Evolutionary conservation across 805 yeast species (phyloP).

Genomic region (Starmera dryadoides): DNA sequence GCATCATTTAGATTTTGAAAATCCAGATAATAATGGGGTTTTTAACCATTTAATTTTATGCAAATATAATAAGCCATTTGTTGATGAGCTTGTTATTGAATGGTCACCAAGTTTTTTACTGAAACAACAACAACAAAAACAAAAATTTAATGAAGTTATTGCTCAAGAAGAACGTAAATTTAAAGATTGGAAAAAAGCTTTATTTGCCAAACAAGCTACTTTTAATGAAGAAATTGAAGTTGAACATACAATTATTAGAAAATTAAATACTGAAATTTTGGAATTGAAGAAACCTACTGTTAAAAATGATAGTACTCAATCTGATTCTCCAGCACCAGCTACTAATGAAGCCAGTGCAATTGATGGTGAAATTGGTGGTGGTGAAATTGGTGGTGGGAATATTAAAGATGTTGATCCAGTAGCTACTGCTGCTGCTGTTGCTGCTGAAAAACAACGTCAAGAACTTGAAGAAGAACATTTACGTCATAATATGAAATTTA

Average conservation of each 20-base stretch:
- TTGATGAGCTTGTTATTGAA: constrained; percentile 33
- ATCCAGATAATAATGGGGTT: constrained; percentile 24
- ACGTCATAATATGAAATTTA: neutral
- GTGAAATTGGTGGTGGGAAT: neutral
- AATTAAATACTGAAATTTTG: neutral
- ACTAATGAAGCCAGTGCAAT: neutral
- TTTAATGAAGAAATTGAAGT: constrained; percentile 50
- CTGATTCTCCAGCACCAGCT: too few relatives aligned
- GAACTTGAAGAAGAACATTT: neutral
- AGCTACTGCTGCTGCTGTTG: neutral
- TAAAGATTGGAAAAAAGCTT: constrained; percentile 52
- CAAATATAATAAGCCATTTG: constrained; percentile 24
- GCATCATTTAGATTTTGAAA: constrained; percentile 17
- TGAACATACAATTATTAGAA: neutral
- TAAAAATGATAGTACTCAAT: too few relatives aligned
- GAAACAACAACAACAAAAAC: constrained; percentile 35
- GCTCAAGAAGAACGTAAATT: constrained; percentile 47
- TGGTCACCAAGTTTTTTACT: constrained; percentile 41
- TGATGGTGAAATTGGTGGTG: neutral
- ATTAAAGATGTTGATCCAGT: neutral
- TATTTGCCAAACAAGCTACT: constrained; percentile 46
- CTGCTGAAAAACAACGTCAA: neutral
- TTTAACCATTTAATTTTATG: constrained; percentile 33
- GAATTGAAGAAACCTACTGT: neutral
- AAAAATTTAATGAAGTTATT: constrained; percentile 35